Evolutionary conservation across 2,329 filamentous ascomycete genomes (phyloP), one percentile per base, ranked within the genome.

Genomic region (Cordyceps cicadae): DNA sequence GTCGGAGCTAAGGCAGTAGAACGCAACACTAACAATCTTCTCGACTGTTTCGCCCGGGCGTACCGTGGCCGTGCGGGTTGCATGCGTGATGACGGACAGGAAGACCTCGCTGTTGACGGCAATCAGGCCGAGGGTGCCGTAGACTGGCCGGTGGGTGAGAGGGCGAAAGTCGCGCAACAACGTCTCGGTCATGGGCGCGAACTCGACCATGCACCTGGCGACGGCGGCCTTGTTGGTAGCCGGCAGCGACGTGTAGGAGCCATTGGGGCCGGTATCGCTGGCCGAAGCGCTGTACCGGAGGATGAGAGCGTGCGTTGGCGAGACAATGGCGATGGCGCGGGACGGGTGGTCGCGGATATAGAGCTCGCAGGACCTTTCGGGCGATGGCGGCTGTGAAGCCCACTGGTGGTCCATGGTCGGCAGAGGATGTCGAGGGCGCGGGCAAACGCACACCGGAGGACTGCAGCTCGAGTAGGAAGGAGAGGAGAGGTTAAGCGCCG

Each of bases 31-130:
- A 63, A 87, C 82, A 67, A 97, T 97, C 72, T 87, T 87, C 75
- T 94, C 89, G 26, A 97, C 87, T 4, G 88, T 93, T 78, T 97
- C 93, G 52, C 90, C 90, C 0, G 92, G 92, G 53, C 92, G 82
- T 53, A 97, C 82, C 1, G 85, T 91, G 17, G 92, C 93, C 6
- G 92, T 91, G 63, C 87, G 85, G 21, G 84, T 82, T 43, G 90
- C 88, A 51, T 86, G 85, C 32, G 89, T 95, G 58, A 97, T 89
- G 61, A 97, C 88, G 63, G 92, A 94, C 17, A 97, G 79, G 71
- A 97, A 97, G 15, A 97, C 87, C 76, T 97, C 91, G 62, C 85
- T 82, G 64, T 87, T 85, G 64, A 96, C 82, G 0, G 91, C 88
- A 67, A 97, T 93, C 63, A 97, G 78, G 2, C 93, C 93, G 51